These are phyloP conservation scores for Xerocomus minutiporus DNA, from an alignment of 1,284 basidiomycete species.

Conservation along the genomic window DNA sequence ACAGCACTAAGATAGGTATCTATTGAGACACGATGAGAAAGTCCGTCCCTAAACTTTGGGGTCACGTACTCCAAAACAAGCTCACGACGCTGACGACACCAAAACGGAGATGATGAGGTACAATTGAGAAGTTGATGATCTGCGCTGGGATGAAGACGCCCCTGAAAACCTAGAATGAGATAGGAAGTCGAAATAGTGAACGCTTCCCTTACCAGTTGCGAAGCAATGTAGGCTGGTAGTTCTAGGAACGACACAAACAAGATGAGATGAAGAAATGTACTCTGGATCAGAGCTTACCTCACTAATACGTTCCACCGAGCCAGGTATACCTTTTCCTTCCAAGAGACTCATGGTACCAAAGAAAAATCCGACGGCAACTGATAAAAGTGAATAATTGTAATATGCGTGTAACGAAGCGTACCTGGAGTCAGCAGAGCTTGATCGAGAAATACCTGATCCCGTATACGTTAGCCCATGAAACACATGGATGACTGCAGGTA, in stretches of 20 bases:
- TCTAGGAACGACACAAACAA: constrained; percentile 35
- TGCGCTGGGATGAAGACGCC: constrained; percentile 78
- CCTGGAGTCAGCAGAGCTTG: constrained; percentile 69
- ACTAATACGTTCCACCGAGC: constrained; percentile 52
- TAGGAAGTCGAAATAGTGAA: background rate
- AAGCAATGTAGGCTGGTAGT: constrained; percentile 64
- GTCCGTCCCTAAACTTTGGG: constrained; percentile 14
- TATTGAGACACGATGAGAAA: constrained; percentile 17
- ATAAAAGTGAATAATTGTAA: constrained; percentile 1
- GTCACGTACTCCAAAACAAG: constrained; percentile 79
- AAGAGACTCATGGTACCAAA: constrained; percentile 70
- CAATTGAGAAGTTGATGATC: constrained; percentile 74
- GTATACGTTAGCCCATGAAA: background rate
- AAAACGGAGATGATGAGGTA: constrained; percentile 79
- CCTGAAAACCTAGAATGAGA: constrained; percentile 36
- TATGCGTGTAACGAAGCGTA: constrained; percentile 14
- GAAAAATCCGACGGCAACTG: constrained; percentile 67
- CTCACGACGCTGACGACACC: constrained; percentile 74
- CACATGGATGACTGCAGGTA: background rate
- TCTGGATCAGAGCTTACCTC: constrained; percentile 37
- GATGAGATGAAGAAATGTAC: background rate
- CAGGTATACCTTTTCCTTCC: constrained; percentile 60
- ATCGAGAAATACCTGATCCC: constrained; percentile 63
- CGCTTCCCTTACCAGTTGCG: constrained; percentile 59
- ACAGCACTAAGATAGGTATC: constrained; percentile 47